Evolutionary conservation across 345 rosid genomes (phyloP), one percentile per base, ranked within the genome.

Genomic region (Acer saccharum): DNA sequence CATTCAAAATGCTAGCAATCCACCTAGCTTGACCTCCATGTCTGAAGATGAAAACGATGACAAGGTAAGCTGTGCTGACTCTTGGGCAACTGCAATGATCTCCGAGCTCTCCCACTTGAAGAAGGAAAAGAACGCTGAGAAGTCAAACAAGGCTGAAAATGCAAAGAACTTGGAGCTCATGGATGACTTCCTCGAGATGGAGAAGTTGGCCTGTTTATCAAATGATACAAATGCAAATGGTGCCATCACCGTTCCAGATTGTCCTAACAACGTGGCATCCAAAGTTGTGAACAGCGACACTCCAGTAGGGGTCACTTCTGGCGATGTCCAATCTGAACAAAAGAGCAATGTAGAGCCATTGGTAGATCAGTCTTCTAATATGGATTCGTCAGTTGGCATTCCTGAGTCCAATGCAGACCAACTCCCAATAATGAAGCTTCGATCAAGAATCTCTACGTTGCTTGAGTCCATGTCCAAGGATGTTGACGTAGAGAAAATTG

Each of bases 161-260:
- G 73, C 71, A 65, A 90, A 82, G 77, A 87, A 84, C 85, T 71
- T 90, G 88, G 95, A 87, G 80, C 97, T 96, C 77, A 96, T 96
- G 99, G 98, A 92, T 61, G 99, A 96, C 79, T 96, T 96, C 83
- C 85, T 96, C 58, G 98, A 94, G 89, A 96, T 96, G 99, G 99
- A 96, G 88, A 92, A 90, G 90, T 73, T 96, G 77, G 98, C 98
- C 46, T 85, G 92, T 84, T 84, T 79, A 29, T 78, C 96, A 75
- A 86, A 83, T 73, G 85, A 65, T 83, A 60, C 88, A 62, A 88
- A 83, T 78, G 78, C 68, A 76, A 84, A 88, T 81, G 90, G 81
- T 77, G 71, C 76, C 3, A 35, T 29, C n/a, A 65, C 76, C 48
- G 60, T 72, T 80, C 80, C 87, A 67, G 89, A 76, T 68, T 54